A percentile compares a stretch with the other conserved stretches of the same genome.
Evolutionary conservation across 2,329 filamentous ascomycete genomes (phyloP).

Genomic region (Chaetomium olivaceum): DNA sequence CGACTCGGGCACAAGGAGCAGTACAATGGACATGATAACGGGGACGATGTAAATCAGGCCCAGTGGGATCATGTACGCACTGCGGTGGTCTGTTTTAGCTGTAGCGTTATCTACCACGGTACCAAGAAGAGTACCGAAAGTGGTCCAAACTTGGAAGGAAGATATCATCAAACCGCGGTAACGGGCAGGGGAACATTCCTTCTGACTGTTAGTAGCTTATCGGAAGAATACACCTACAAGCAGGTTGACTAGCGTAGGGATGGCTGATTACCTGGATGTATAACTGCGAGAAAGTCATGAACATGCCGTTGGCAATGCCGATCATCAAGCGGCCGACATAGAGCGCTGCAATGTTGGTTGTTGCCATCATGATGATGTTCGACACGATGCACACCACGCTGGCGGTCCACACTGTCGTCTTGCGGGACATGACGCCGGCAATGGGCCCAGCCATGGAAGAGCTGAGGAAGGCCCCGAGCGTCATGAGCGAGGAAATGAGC

Average conservation of each 20-base stretch:
- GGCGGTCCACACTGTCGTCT: constrained; percentile 46
- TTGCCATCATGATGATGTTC: constrained; percentile 59
- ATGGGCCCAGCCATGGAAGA: constrained; percentile 44
- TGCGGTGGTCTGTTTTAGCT: constrained; percentile 37
- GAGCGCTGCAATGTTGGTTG: constrained; percentile 51
- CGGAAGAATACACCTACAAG: neutral
- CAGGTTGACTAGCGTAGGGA: too few relatives aligned
- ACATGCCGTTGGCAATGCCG: constrained; percentile 56
- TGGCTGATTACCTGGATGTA: constrained; percentile 35
- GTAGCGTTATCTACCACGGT: constrained; percentile 53
- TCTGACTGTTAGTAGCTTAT: neutral
- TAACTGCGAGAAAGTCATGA: constrained; percentile 51
- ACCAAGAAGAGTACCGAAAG: constrained; percentile 43
- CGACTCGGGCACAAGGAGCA: constrained; percentile 45
- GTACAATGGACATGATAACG: constrained; percentile 38
- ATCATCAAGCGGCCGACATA: constrained; percentile 56
- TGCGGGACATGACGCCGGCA: constrained; percentile 38
- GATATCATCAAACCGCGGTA: constrained; percentile 41
- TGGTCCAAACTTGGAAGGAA: constrained; percentile 36
- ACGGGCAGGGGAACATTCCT: constrained; percentile 35
- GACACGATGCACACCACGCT: constrained; percentile 50
- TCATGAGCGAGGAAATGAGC: constrained; percentile 46
- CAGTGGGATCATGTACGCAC: constrained; percentile 43
- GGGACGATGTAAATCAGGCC: constrained; percentile 43
- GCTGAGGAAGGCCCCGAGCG: constrained; percentile 39